Evolutionary conservation across 192 early-diverging fungal species (phyloP), one percentile per base, ranked within the genome.

Genomic region (Coemansia sp.): DNA sequence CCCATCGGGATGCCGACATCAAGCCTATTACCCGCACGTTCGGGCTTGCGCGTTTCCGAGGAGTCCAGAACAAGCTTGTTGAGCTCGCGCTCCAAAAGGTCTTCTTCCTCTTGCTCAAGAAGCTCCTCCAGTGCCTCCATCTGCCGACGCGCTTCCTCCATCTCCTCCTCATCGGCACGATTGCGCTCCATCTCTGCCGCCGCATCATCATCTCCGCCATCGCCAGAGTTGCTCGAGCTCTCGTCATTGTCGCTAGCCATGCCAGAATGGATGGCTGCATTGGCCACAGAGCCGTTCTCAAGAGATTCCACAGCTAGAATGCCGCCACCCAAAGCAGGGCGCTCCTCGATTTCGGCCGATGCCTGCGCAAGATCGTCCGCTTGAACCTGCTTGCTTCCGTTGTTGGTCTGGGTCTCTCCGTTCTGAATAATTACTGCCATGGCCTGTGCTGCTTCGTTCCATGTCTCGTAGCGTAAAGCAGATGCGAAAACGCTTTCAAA

Each of bases 51-150:
- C 11, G 88, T 81, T 40, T 96, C 96, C 46, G 92, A 67, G 48
- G 90, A 93, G 58, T 98, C 96, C n/a, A 86, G 86, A 87, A 98
- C 90, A 79, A 97, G 90, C 69, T 87, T 87, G 67, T 87, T 90
- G 58, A 94, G 93, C 69, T 97, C 94, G 56, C 85, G 79, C 56
- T 98, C 95, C 85, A 98, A 93, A 40, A 90, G 85, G 22, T 93
- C 91, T 52, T 94, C 96, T 14, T 92, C 87, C 61, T 91, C 88
- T 53, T 88, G 84, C 3, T 86, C 83, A 14, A 87, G 73, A 55
- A 88, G 88, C 48, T 87, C 89, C 48, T 94, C 91, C 43, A 91
- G 85, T 5, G 85, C 91, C 40, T 87, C 80, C 68, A 63, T 64
- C 54, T 80, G 77, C 17, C 69, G 63, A 35, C 73, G 81, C 7